Conservation (phyloP, 192 early-diverging fungal species). For the Linderina pennispora region DNA sequence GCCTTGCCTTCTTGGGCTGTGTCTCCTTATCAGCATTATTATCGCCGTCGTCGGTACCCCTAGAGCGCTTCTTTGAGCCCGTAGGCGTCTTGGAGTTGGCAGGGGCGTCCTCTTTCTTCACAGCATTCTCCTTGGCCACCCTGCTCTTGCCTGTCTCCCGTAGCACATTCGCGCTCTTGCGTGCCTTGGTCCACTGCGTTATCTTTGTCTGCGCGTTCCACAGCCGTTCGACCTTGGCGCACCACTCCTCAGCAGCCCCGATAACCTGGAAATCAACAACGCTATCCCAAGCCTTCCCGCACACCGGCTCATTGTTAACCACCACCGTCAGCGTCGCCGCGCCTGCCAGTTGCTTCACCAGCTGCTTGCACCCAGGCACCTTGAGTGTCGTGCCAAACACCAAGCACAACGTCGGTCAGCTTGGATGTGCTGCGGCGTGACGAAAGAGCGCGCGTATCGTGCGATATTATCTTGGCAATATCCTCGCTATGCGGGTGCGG, state of each 20-base stretch:
- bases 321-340: slow-evolving; percentile 30
- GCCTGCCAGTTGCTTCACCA: slow-evolving; percentile 28
- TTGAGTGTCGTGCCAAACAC: slow-evolving; percentile 51
- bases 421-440: slow-evolving; percentile 11
- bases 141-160: too few relatives aligned
- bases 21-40: too few relatives aligned
- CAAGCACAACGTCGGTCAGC: slow-evolving; percentile 33
- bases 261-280: slow-evolving; percentile 43
- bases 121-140: slow-evolving; percentile 2
- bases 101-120: background rate
- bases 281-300: slow-evolving; percentile 39
- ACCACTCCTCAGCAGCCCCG: slow-evolving; percentile 45
- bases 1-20: too few relatives aligned
- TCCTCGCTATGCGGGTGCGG: slow-evolving; percentile 43
- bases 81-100: too few relatives aligned
- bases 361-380: slow-evolving; percentile 46
- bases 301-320: slow-evolving; percentile 46
- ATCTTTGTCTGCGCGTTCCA: slow-evolving; percentile 41
- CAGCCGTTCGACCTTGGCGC: slow-evolving; percentile 22
- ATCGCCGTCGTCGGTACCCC: too few relatives aligned
- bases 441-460: slow-evolving; percentile 34
- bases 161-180: slow-evolving; percentile 6
- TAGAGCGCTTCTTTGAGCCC: too few relatives aligned
- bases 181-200: slow-evolving; percentile 31
- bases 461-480: slow-evolving; percentile 37